Conservation (phyloP, 2,329 filamentous ascomycete genomes). For the Alternaria solani region DNA sequence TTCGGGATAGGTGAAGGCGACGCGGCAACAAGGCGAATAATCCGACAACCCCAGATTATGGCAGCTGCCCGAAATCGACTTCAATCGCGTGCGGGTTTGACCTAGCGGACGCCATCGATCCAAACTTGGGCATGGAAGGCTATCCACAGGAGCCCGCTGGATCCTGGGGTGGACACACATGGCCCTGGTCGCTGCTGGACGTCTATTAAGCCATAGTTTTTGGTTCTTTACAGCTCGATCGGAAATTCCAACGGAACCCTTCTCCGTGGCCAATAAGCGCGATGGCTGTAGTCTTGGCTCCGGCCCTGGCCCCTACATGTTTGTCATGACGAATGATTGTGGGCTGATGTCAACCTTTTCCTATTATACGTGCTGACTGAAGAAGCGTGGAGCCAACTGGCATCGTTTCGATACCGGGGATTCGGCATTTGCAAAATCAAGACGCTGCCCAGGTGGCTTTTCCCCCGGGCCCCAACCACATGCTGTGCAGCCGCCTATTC, state of each 20-base stretch:
- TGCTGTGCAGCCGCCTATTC: neutral
- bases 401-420: neutral
- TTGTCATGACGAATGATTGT: slow-evolving; percentile 8
- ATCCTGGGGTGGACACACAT: slow-evolving; percentile 8
- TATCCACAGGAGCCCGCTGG: neutral
- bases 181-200: neutral
- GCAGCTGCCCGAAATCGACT: slow-evolving; percentile 5
- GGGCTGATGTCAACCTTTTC: slow-evolving; percentile 6
- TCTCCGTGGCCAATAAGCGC: slow-evolving; percentile 12
- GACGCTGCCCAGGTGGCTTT: neutral
- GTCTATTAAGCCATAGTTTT: slow-evolving; percentile 11
- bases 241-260: slow-evolving; percentile 7
- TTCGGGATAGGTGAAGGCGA: slow-evolving; percentile 8
- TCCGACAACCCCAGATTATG: slow-evolving; percentile 2
- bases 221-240: slow-evolving; percentile 5
- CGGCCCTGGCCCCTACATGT: neutral
- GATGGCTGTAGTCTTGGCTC: neutral
- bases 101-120: slow-evolving; percentile 14
- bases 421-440: neutral
- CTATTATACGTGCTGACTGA: neutral
- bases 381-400: neutral
- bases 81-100: slow-evolving; percentile 20
- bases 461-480: neutral
- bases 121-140: slow-evolving; percentile 13
- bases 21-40: slow-evolving; percentile 8